These are phyloP conservation scores for Ophiosphaerella herpotricha DNA, from an alignment of 2,329 filamentous ascomycete species.

Conservation along the genomic window DNA sequence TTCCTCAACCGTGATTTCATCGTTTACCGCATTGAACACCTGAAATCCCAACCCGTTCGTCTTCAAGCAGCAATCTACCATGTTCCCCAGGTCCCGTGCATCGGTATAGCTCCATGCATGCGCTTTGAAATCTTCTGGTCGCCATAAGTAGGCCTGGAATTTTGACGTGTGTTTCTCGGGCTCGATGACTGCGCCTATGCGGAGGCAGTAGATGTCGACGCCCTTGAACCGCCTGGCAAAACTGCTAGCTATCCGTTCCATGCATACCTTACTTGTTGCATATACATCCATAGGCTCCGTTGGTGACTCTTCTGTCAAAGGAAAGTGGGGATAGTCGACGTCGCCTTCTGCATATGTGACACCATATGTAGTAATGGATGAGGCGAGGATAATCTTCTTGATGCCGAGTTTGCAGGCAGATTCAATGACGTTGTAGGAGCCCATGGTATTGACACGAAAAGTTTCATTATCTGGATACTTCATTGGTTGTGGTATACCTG, in stretches of 20 bases:
- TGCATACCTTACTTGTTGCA: slow-evolving; percentile 62
- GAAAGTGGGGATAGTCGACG: slow-evolving; percentile 60
- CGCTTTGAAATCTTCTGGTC: slow-evolving; percentile 56
- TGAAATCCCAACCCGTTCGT: slow-evolving; percentile 63
- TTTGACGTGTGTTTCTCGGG: slow-evolving; percentile 59
- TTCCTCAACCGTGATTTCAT: slow-evolving; percentile 57
- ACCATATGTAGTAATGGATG: slow-evolving; percentile 63
- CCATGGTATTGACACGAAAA: slow-evolving; percentile 50
- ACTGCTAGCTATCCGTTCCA: slow-evolving; percentile 59
- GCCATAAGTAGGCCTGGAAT: slow-evolving; percentile 54
- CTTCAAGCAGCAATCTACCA: slow-evolving; percentile 59
- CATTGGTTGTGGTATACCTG: slow-evolving; percentile 58
- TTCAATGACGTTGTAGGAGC: slow-evolving; percentile 63
- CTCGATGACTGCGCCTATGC: slow-evolving; percentile 64
- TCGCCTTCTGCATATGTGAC: slow-evolving; percentile 62
- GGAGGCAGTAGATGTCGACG: slow-evolving; percentile 62
- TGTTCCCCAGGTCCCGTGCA: slow-evolving; percentile 63
- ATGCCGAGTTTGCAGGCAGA: slow-evolving; percentile 64
- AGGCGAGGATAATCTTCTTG: slow-evolving; percentile 64
- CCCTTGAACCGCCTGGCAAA: slow-evolving; percentile 59
- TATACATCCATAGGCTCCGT: slow-evolving; percentile 64
- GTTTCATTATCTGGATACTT: slow-evolving; percentile 64
- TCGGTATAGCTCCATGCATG: slow-evolving; percentile 68
- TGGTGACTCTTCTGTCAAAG: slow-evolving; percentile 62
- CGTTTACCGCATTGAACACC: slow-evolving; percentile 67